A percentile compares a stretch with the other conserved stretches of the same genome.
phyloP scores from a whole-genome alignment of 75 land plant species.

The Ceratopteris richardii region DNA sequence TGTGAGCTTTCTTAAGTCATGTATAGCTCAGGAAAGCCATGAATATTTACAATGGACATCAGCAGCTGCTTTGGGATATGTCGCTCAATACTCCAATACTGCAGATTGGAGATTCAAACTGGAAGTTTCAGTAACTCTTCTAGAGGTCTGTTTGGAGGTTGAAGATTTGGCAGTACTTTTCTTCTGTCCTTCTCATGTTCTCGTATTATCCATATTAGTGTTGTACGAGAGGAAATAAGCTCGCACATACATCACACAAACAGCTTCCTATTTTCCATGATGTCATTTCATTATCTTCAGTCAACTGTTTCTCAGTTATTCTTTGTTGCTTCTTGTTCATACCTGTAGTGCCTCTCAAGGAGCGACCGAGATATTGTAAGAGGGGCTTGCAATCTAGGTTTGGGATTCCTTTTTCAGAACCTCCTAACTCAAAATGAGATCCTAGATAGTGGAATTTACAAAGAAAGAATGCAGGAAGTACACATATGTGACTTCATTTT shows the following conservation, averaged over 20 bases:
- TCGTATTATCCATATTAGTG: too few relatives aligned
- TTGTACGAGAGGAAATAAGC: too few relatives aligned
- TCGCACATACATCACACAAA: too few relatives aligned
- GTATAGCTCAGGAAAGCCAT: constrained; percentile 6
- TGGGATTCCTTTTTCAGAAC: not conserved
- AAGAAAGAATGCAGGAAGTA: not conserved
- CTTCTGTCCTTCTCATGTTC: too few relatives aligned
- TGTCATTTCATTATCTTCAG: too few relatives aligned
- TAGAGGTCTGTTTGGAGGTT: not conserved
- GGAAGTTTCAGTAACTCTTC: not conserved
- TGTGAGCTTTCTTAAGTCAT: not conserved
- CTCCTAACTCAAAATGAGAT: not conserved
- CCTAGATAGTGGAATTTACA: not conserved
- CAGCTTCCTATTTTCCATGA: too few relatives aligned
- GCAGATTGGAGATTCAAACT: not conserved
- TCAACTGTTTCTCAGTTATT: too few relatives aligned
- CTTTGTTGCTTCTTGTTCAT: too few relatives aligned
- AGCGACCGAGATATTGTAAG: constrained; percentile 2
- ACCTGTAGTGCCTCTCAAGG: not conserved
- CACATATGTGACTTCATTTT: not conserved
- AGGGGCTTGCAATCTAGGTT: not conserved
- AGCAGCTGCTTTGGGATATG: constrained; percentile 15
- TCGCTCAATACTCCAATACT: not conserved
- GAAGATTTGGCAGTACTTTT: too few relatives aligned
- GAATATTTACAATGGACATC: constrained; percentile 17